Conservation (phyloP, 2,329 filamentous ascomycete genomes). For the Paecilomyces sp. region DNA sequence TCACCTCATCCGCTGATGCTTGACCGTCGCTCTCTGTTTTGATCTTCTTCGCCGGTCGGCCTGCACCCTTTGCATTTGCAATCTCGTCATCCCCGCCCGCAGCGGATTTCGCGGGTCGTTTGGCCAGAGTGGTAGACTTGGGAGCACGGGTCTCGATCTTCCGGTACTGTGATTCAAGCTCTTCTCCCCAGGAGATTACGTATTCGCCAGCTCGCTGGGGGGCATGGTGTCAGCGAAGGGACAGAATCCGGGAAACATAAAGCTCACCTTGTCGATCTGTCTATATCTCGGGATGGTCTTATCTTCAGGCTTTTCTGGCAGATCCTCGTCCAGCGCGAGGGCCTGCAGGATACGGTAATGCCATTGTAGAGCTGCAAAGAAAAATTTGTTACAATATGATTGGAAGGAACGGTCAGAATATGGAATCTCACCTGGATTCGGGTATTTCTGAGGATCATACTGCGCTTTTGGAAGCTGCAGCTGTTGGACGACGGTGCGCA, state of each 20-base stretch:
- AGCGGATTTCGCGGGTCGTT: constrained; percentile 30
- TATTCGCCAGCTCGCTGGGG: constrained; percentile 64
- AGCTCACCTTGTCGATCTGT: constrained; percentile 68
- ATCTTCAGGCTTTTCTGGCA: constrained; percentile 68
- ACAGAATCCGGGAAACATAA: background rate
- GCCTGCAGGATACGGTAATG: constrained; percentile 93
- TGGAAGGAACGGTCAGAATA: background rate
- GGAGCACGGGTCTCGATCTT: constrained; percentile 35
- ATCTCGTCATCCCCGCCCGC: constrained; percentile 18
- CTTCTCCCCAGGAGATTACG: constrained; percentile 67
- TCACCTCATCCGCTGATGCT: constrained; percentile 31
- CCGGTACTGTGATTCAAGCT: constrained; percentile 54
- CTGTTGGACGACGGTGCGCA: constrained; percentile 77
- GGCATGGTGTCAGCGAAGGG: background rate
- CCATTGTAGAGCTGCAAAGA: constrained; percentile 68
- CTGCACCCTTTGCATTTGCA: constrained; percentile 13
- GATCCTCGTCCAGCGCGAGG: constrained; percentile 82
- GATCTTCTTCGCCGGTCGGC: constrained; percentile 36
- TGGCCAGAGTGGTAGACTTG: constrained; percentile 39
- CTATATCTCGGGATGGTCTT: constrained; percentile 76
- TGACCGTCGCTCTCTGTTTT: constrained; percentile 31
- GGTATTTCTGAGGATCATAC: constrained; percentile 81
- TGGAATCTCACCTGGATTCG: constrained; percentile 58
- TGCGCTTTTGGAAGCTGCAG: constrained; percentile 77
- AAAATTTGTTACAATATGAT: constrained; percentile 2